These are phyloP conservation scores for Abrus precatorius DNA, from an alignment of 306 rosid genomes.

Conservation along the genomic window DNA sequence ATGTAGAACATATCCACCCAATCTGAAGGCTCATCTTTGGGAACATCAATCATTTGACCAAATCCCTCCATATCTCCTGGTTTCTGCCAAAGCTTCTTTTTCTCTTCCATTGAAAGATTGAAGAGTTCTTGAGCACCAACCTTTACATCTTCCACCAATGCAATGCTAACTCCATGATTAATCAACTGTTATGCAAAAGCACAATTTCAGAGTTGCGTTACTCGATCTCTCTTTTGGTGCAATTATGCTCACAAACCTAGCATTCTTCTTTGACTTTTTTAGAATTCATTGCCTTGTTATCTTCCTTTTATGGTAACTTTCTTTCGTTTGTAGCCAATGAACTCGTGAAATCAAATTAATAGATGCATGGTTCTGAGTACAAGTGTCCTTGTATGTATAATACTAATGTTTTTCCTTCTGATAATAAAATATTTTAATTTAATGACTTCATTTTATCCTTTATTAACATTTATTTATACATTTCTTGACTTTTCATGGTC, in stretches of 20 bases:
- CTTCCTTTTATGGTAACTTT: background rate
- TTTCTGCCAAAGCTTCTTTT: slow-evolving; percentile 52
- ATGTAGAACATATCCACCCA: slow-evolving; percentile 47
- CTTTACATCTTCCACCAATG: slow-evolving; percentile 53
- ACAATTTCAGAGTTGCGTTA: background rate
- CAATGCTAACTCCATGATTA: slow-evolving; percentile 45
- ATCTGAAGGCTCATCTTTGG: slow-evolving; percentile 18
- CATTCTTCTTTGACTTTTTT: background rate
- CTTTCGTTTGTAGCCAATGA: too few relatives aligned
- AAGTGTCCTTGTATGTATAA: too few relatives aligned
- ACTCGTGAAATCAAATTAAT: too few relatives aligned
- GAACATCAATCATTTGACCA: slow-evolving; percentile 30
- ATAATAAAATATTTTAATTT: too few relatives aligned
- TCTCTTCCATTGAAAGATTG: slow-evolving; percentile 56
- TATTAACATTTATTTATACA: too few relatives aligned
- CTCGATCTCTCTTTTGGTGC: background rate
- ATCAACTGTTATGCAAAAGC: slow-evolving; percentile 39
- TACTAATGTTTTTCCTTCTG: too few relatives aligned
- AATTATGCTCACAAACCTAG: background rate
- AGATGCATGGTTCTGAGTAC: too few relatives aligned
- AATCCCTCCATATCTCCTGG: slow-evolving; percentile 56
- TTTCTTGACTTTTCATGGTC: too few relatives aligned
- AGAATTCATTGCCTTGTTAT: background rate
- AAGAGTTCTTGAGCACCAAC: slow-evolving; percentile 45
- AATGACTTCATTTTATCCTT: too few relatives aligned